Percentiles rank a stretch among this genome's conserved stretches.
These are phyloP conservation scores for Penicillium flavigenum DNA, from an alignment of 495 filamentous ascomycete species.

Conservation along the genomic window DNA sequence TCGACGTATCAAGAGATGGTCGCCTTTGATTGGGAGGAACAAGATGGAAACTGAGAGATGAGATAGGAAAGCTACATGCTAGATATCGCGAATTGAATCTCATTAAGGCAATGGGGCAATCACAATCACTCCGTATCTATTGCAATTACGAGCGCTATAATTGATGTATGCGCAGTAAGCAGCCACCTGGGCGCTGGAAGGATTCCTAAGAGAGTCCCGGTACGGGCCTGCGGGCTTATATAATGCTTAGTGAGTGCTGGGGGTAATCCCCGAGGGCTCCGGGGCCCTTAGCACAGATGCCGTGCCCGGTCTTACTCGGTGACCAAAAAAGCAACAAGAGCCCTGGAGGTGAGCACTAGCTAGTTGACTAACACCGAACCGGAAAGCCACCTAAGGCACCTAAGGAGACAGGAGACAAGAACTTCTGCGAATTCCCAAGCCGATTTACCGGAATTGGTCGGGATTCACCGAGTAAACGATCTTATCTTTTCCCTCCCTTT, in stretches of 20 bases:
- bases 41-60: background rate
- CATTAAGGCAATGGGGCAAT: background rate
- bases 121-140: background rate
- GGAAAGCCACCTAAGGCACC: background rate
- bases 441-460: background rate
- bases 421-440: background rate
- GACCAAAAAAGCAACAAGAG: background rate
- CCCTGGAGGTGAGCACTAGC: background rate
- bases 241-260: background rate
- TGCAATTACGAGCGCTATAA: background rate
- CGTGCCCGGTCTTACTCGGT: background rate
- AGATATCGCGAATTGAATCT: background rate
- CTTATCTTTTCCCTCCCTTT: constrained; percentile 8
- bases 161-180: background rate
- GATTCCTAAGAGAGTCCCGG: background rate
- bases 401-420: background rate
- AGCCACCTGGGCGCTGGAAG: background rate
- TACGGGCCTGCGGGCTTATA: background rate
- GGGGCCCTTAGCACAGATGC: background rate
- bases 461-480: constrained; percentile 4
- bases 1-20: background rate
- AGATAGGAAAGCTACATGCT: background rate
- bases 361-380: background rate
- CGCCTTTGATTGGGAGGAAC: background rate
- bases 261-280: too few relatives aligned